Percentiles rank a stretch among this genome's conserved stretches.
These are phyloP conservation scores for Neurospora sp. DNA, from an alignment of 495 filamentous ascomycete species.

Conservation along the genomic window DNA sequence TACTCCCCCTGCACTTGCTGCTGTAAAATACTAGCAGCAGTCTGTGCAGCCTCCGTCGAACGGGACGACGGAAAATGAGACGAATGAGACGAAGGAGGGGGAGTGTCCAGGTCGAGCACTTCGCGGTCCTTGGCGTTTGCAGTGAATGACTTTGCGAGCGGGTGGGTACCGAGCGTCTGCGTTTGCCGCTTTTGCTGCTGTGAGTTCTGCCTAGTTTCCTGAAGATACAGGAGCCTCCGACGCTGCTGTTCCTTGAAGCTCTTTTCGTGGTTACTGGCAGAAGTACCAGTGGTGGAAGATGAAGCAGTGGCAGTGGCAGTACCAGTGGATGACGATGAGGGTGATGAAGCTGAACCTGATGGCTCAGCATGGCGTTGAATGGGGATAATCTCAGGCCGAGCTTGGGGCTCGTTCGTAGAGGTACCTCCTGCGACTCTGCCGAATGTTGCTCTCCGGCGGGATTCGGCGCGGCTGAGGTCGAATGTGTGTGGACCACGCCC, in stretches of 20 bases:
- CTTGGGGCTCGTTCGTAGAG: background rate
- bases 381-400: background rate
- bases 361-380: background rate
- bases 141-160: background rate
- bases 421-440: background rate
- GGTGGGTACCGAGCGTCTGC: background rate
- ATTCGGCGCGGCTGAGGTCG: background rate
- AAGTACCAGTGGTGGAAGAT: background rate
- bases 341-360: background rate
- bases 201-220: background rate
- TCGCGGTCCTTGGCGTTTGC: background rate
- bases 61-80: background rate
- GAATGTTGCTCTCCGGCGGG: background rate
- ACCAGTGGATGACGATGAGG: background rate
- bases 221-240: background rate
- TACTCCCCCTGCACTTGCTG: background rate
- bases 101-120: background rate
- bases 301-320: background rate
- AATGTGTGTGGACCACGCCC: background rate
- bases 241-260: background rate
- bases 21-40: background rate
- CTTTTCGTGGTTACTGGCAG: background rate
- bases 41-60: background rate
- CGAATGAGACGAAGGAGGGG: background rate
- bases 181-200: background rate